Percentiles rank a stretch among this genome's conserved stretches.
These are phyloP conservation scores for Cicer cuneatum DNA, from an alignment of 306 rosid species.

Conservation along the genomic window DNA sequence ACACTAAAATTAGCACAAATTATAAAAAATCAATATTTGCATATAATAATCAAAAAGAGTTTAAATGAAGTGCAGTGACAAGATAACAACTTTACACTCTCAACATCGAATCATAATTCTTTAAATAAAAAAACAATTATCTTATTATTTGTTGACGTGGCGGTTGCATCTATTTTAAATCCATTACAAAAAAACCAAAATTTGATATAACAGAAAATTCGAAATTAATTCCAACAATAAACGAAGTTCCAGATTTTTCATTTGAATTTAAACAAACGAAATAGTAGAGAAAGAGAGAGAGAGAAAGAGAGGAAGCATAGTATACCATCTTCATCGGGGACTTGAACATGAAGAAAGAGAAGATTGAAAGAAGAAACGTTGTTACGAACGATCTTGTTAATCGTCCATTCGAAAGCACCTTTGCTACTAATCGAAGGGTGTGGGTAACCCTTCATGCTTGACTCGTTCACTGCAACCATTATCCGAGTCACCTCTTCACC, in stretches of 20 bases:
- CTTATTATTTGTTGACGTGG: too few species aligned
- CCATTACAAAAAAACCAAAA: slow-evolving; percentile 17
- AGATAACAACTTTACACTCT: too few species aligned
- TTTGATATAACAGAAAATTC: neutral
- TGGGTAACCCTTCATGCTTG: slow-evolving; percentile 87
- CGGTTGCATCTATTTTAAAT: too few species aligned
- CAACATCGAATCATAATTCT: too few species aligned
- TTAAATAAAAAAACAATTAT: too few species aligned
- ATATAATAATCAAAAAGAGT: too few species aligned
- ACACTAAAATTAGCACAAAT: neutral
- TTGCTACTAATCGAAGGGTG: slow-evolving; percentile 87
- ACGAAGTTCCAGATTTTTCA: too few species aligned
- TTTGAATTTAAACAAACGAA: too few species aligned
- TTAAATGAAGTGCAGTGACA: too few species aligned
- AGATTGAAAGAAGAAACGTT: slow-evolving; percentile 70
- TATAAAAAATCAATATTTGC: too few species aligned
- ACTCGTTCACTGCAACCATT: slow-evolving; percentile 86
- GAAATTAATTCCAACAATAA: too few species aligned
- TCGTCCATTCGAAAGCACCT: slow-evolving; percentile 90
- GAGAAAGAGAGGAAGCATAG: too few species aligned
- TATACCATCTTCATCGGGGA: slow-evolving; percentile 88
- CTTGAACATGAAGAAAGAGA: slow-evolving; percentile 86
- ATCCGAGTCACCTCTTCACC: slow-evolving; percentile 59
- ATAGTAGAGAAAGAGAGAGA: neutral
- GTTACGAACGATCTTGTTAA: slow-evolving; percentile 77